Percentiles rank a stretch among this genome's conserved stretches.
Conservation (phyloP, 148 eudicot species). For the Amaranthus cruentus region DNA sequence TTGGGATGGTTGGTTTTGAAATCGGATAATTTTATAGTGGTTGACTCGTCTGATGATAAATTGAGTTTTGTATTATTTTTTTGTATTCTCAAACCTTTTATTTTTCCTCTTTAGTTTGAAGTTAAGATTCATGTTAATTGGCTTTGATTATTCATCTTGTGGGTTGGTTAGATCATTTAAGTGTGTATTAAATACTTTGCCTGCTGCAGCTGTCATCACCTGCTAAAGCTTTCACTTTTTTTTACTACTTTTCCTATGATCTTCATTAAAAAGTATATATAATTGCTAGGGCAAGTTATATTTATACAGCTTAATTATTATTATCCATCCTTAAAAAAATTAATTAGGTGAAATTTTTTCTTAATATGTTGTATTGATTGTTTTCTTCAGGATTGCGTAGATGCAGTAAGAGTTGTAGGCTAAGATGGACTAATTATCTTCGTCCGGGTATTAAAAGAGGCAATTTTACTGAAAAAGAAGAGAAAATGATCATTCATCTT, state of each 20-base stretch:
- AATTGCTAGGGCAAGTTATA: constrained; percentile 1
- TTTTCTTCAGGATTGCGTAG: constrained; percentile 54
- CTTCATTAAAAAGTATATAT: background rate
- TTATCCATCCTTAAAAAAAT: too few species aligned
- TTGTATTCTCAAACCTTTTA: background rate
- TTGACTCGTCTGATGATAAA: too few species aligned
- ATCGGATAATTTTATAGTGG: too few species aligned
- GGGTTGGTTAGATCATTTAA: constrained; percentile 49
- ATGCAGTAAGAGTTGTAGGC: constrained; percentile 90
- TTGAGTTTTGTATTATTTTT: background rate
- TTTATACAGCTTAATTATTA: background rate
- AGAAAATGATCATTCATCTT: constrained; percentile 84
- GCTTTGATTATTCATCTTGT: background rate
- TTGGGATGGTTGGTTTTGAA: too few species aligned
- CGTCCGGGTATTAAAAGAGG: constrained; percentile 89
- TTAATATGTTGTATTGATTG: too few species aligned
- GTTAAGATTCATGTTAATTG: background rate
- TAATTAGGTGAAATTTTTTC: too few species aligned
- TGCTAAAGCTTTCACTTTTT: constrained; percentile 8
- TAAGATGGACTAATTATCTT: constrained; percentile 90
- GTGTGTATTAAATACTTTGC: constrained; percentile 28
- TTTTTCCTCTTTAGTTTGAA: background rate
- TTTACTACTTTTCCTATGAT: constrained; percentile 1
- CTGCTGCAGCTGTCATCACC: constrained; percentile 16
- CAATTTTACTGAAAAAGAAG: constrained; percentile 71